Base-by-base conservation (phyloP, 2,329 filamentous ascomycete genomes). In the Fusarium piperis region DNA sequence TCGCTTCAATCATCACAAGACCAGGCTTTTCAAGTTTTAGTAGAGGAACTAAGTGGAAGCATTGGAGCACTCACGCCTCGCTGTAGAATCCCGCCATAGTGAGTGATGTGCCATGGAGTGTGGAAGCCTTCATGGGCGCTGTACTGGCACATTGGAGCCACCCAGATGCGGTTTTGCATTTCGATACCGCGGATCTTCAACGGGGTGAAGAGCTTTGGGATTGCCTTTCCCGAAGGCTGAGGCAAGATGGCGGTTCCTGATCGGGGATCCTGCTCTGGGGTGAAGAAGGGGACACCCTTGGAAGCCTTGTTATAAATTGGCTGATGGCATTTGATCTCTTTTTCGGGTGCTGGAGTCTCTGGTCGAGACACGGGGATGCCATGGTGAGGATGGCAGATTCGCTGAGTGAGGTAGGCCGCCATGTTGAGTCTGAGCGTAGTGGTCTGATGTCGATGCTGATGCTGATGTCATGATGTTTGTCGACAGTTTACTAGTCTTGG, bases 81-180 rank as follows among this genome's bases (percentile, higher is more conserved):
- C 74, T 90, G 87, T 28, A 91, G 84, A 71, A 94, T 93, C 20
- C 91, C 91, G 18, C 93, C 92, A 32, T 94, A 84, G 74, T 94
- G 93, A 3, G 92, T 89, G 36, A 91, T 79, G 78, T 95, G 92
- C 91, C 92, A 95, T 66, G 88, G 82, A 0, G 90, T 93, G 70
- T 89, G 86, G 77, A 93, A 91, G 11, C 93, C 83, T 39, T 85
- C 79, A 30, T 81, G 74, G 3, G 83, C 80, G 6, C 80, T 83
- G 70, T 85, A 85, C 71, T 86, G 84, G 67, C 85, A 87, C 76
- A 87, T 81, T 2, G 85, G 85, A 30, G 83, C 81, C 20, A 85
- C 72, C 71, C 83, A 80, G 62, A 87, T 81, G 15, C 85, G 83
- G 69, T 87, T 87, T 32, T 79, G 82, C 70, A 87, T 75, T 15